Evolutionary conservation across 495 filamentous ascomycete genomes (phyloP).

Genomic region (Neurospora sp.): DNA sequence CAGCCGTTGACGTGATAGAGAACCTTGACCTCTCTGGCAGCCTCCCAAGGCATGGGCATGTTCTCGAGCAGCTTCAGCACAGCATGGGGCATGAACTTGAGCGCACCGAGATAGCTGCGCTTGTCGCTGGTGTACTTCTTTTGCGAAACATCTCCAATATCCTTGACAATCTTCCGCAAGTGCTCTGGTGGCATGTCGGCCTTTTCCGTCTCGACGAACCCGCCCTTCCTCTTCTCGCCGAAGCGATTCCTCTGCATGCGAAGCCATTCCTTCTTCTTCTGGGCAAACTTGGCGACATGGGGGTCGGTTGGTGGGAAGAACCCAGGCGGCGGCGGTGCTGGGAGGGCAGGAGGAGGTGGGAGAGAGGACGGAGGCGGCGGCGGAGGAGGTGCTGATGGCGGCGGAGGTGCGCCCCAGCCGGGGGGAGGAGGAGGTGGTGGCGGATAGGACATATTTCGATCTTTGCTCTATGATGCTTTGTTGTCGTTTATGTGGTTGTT

Average conservation of each 20-base stretch:
- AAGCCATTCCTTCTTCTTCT: slow-evolving; percentile 99
- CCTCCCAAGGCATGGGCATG: slow-evolving; percentile 99
- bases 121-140: slow-evolving; percentile 99
- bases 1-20: slow-evolving; percentile 98
- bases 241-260: slow-evolving; percentile 87
- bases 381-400: slow-evolving; percentile 52
- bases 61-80: slow-evolving; percentile 98
- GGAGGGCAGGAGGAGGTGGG: slow-evolving; percentile 51
- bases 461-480: not conserved
- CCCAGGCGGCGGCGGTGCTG: slow-evolving; percentile 80
- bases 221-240: slow-evolving; percentile 91
- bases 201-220: slow-evolving; percentile 96
- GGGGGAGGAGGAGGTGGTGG: slow-evolving; percentile 51
- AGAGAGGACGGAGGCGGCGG: slow-evolving; percentile 67
- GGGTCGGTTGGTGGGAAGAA: slow-evolving; percentile 78
- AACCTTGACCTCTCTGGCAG: slow-evolving; percentile 89
- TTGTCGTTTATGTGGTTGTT: not conserved
- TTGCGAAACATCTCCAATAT: slow-evolving; percentile 98
- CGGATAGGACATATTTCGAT: slow-evolving; percentile 60
- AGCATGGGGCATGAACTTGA: slow-evolving; percentile 99
- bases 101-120: slow-evolving; percentile 88
- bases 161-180: slow-evolving; percentile 93
- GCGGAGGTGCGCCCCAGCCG: slow-evolving; percentile 40
- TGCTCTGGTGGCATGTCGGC: slow-evolving; percentile 98
- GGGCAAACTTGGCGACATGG: slow-evolving; percentile 85